Percentiles rank a stretch among this genome's conserved stretches.
These are phyloP conservation scores for Golubevia pallescens DNA, from an alignment of 1,284 basidiomycete genomes.

Conservation along the genomic window DNA sequence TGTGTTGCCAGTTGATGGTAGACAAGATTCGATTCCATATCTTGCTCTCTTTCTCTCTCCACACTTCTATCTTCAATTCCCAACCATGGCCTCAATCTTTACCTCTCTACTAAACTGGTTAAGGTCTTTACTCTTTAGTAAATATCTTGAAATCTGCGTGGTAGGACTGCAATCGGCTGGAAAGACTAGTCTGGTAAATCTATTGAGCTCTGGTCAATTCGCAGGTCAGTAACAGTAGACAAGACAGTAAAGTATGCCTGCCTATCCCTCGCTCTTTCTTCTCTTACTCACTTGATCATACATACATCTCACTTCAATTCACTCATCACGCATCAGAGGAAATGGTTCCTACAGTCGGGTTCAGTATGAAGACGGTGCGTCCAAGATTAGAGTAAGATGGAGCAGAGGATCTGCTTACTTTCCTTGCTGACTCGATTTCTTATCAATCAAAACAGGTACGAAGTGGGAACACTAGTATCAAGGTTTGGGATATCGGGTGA, in stretches of 20 bases:
- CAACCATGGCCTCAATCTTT: conserved; percentile 72
- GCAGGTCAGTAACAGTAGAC: not conserved
- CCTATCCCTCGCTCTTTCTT: not conserved
- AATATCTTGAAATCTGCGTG: conserved; percentile 87
- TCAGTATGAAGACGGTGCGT: conserved; percentile 9
- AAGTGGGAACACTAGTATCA: conserved; percentile 48
- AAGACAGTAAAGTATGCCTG: too few relatives aligned
- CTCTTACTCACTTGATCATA: not conserved
- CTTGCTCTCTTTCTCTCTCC: too few relatives aligned
- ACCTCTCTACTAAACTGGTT: conserved; percentile 72
- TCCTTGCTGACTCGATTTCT: too few relatives aligned
- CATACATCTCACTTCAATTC: not conserved
- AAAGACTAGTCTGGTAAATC: conserved; percentile 56
- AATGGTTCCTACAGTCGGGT: conserved; percentile 56
- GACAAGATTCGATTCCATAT: too few relatives aligned
- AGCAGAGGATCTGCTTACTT: too few relatives aligned
- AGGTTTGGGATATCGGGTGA: conserved; percentile 59
- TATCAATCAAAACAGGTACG: conserved; percentile 13
- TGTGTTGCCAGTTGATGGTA: too few relatives aligned
- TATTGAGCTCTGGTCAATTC: conserved; percentile 42
- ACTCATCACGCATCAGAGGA: conserved; percentile 18
- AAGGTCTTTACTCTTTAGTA: conserved; percentile 77
- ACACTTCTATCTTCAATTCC: too few relatives aligned
- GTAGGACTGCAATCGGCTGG: conserved; percentile 79
- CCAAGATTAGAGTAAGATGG: conserved; percentile 4